Conservation (phyloP, 768 basidiomycete genomes). For the Daedaleopsis nitida region DNA sequence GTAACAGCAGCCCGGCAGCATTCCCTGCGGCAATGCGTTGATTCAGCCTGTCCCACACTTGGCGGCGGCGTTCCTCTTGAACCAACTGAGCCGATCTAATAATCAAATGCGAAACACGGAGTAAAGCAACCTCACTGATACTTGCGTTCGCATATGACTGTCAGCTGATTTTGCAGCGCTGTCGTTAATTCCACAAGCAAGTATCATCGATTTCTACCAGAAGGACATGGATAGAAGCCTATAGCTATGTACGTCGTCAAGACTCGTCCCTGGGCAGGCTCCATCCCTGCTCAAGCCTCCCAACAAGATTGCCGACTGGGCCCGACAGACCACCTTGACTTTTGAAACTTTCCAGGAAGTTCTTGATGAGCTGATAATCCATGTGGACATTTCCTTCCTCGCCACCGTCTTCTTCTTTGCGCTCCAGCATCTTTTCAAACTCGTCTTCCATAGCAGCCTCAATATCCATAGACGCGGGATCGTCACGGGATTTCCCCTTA, state of each 20-base stretch:
- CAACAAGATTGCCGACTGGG: slow-evolving; percentile 88
- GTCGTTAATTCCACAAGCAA: no score
- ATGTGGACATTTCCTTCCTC: slow-evolving; percentile 42
- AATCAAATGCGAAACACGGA: no score
- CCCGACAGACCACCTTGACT: slow-evolving; percentile 88
- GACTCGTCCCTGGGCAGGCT: slow-evolving; percentile 67
- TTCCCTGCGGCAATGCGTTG: no score
- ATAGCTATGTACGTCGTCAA: not conserved
- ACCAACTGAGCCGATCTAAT: no score
- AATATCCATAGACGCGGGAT: slow-evolving; percentile 51
- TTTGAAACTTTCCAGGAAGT: slow-evolving; percentile 96
- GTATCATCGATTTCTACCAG: no score
- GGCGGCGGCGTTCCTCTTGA: no score
- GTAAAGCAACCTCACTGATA: no score
- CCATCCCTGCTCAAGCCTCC: slow-evolving; percentile 79
- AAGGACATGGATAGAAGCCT: no score
- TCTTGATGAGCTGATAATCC: slow-evolving; percentile 94
- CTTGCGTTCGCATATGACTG: no score
- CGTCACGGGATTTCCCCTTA: slow-evolving; percentile 40
- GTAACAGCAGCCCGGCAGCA: no score
- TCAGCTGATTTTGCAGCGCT: no score
- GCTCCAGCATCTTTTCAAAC: slow-evolving; percentile 60
- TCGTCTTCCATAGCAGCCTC: slow-evolving; percentile 92
- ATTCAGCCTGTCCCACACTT: no score
- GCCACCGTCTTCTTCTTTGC: slow-evolving; percentile 48